Evolutionary conservation across 1,139 yeast species (phyloP), one percentile per base, ranked within the genome.

Genomic region (Suhomyces maxii): DNA sequence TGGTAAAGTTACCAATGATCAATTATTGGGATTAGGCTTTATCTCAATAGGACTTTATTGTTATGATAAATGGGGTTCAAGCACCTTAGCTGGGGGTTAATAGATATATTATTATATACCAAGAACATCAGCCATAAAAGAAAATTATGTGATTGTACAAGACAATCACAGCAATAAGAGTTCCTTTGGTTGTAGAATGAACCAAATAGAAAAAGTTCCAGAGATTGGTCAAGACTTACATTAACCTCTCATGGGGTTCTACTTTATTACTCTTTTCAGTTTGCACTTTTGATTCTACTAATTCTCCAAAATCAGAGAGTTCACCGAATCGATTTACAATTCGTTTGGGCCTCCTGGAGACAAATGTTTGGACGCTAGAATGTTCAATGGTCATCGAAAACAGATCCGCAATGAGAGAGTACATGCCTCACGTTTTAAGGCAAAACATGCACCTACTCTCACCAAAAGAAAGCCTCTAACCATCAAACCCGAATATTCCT

Each of bases 301-400:
- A 35, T 10, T 35, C n/a, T 3, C 23, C 23, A 18, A 18, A 18
- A 18, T 18, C 23, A 18, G 23, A 18, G 18, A 18, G 23, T 18
- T 18, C 3, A 18, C 6, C 23, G 6, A 18, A 18, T 18, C 23
- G 23, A 18, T 4, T 18, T 18, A 18, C 23, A 18, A 18, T 2
- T 18, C 23, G 23, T 18, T 18, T 18, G 23, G 23, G 6, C 23
- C 23, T 18, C 23, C 4, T 18, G 23, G 23, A 18, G 23, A 35
- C 9, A 40, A 45, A 56, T 73, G 76, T 72, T 64, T 68, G 77
- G 76, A 60, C 64, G 72, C 77, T 73, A 71, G 77, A 73, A 73
- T 73, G 76, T 75, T 56, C 69, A 60, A 63, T 56, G 56, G 68
- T 55, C 59, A 71, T 57, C 48, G 56, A 55, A 44, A 33, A 46